phyloP scores from a whole-genome alignment of 2,329 filamentous ascomycete genomes.

The Neodidymelliopsis sp. region DNA sequence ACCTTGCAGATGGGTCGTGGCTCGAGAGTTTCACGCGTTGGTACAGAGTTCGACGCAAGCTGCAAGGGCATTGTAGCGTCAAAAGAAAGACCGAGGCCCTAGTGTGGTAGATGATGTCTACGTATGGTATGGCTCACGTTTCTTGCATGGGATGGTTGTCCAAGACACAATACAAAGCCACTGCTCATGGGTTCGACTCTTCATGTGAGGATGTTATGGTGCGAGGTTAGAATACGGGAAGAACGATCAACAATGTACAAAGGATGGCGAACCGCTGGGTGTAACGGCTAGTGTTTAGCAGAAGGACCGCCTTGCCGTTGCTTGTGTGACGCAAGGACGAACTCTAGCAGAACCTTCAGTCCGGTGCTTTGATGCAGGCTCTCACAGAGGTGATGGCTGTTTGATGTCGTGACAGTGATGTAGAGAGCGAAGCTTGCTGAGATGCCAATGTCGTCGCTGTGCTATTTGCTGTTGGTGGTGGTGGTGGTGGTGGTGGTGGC shows the following conservation, averaged over 20 bases:
- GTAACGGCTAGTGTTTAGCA: slow-evolving; percentile 12
- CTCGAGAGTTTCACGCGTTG: slow-evolving; percentile 9
- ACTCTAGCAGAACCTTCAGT: background rate
- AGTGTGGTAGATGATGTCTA: no score
- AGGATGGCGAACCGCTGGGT: background rate
- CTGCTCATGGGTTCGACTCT: no score
- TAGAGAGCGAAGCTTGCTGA: no score
- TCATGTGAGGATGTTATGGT: no score
- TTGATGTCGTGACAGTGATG: background rate
- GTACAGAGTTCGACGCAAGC: background rate
- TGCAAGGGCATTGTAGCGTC: background rate
- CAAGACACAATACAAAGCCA: no score
- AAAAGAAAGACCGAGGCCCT: background rate
- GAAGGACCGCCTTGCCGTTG: slow-evolving; percentile 7
- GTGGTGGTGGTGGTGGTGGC: no score
- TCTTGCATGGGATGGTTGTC: no score
- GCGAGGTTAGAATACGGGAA: background rate
- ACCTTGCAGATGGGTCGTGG: slow-evolving; percentile 11
- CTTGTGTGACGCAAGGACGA: slow-evolving; percentile 12
- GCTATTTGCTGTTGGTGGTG: no score
- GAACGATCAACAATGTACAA: slow-evolving; percentile 5
- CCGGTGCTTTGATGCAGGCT: background rate
- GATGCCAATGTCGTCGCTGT: no score
- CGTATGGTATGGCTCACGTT: no score
- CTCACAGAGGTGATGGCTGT: background rate